Base-by-base conservation (phyloP, 164 flowering plant genomes). In the Nymphaea thermarum region DNA sequence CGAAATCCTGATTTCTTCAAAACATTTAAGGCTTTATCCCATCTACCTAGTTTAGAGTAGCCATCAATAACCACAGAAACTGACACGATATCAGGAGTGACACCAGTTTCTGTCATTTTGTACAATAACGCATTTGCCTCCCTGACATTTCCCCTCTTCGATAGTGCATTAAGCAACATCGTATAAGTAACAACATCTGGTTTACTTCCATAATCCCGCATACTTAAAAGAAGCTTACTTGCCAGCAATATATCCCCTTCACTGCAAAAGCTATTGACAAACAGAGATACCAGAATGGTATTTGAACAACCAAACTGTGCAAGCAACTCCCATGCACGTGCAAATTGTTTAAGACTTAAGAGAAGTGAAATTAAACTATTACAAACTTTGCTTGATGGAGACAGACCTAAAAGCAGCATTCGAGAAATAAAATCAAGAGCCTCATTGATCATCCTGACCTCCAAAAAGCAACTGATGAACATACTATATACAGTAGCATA, bases 111-210 rank as follows among this genome's bases (percentile, higher is more conserved):
- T 47, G 64, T 66, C 71, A 82, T 69, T 73, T 83, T 81, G 71
- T 79, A 83, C 60, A 83, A 60, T 16, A 81, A 44, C 44, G 81
- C 72, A 62, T 77, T 77, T 18, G 85, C 88, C 74, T 80, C 84
- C 67, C 65, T 79, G 36, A 81, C 44, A 61, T 43, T 65, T 63
- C 76, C 70, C 59, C 64, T 60, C 75, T 80, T 85, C 71, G 84
- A 79, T 6, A 85, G 77, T 6, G 78, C 77, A 67, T 77, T 44
- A 65, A 82, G 78, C 42, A 81, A 64, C 43, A 75, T 76, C 7
- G 88, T 76, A 67, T 67, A 83, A 60, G 79, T 66, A 63, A 85
- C 85, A 45, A 78, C 73, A 75, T 85, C 89, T 57, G 80, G 79
- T 71, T 70, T 53, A n/a, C 72, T 69, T 18, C 83, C 86, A 66